Evolutionary conservation across 768 basidiomycete genomes (phyloP), one percentile per base, ranked within the genome.

Genomic region (Hortiboletus flavorubellus): DNA sequence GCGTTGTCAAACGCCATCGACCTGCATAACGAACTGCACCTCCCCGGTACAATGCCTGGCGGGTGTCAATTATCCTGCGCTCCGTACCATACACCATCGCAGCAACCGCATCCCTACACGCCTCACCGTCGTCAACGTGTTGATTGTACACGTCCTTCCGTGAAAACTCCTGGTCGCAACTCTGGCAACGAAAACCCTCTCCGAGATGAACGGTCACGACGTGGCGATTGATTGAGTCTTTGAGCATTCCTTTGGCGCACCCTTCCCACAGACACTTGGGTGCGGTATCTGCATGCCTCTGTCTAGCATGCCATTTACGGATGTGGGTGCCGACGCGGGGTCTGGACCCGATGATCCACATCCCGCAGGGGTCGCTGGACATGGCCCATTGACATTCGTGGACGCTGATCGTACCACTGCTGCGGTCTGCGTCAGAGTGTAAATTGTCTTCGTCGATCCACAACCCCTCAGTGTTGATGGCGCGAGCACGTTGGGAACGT

Each of bases 331-430:
- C 56, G 10, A 60, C 29, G 2, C 12, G 2, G 21, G 46, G 9
- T 33, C 50, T 54, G 41, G 53, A 46, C 12, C 57, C 53, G 2
- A 49, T 33, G 14, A 60, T 52, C 59, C 57, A 60, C 53, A 59
- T 55, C 4, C 50, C 53, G 12, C 57, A 60, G 0, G 59, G 50
- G 29, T 30, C 18, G 23, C 46, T 30, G 11, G 49, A 29, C 12
- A 5, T 21, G 4, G 26, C 42, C 59, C 59, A 60, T 3, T 42
- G 53, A 31, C 57, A 60, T 49, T 45, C n/a, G 8, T 60, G 53
- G 46, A 59, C 53, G 14, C 29, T 43, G 38, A 52, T 55, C 11
- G n/a, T 30, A 29, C 30, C 5, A 10, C 9, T 48, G 6, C 31
- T 9, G 3, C 16, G 18, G 4, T 10, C 11, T 8, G 44, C 29